A percentile compares a stretch with the other conserved stretches of the same genome.
These are phyloP conservation scores for Fusarium abutilonis DNA, from an alignment of 2,329 filamentous ascomycete genomes.

Conservation along the genomic window DNA sequence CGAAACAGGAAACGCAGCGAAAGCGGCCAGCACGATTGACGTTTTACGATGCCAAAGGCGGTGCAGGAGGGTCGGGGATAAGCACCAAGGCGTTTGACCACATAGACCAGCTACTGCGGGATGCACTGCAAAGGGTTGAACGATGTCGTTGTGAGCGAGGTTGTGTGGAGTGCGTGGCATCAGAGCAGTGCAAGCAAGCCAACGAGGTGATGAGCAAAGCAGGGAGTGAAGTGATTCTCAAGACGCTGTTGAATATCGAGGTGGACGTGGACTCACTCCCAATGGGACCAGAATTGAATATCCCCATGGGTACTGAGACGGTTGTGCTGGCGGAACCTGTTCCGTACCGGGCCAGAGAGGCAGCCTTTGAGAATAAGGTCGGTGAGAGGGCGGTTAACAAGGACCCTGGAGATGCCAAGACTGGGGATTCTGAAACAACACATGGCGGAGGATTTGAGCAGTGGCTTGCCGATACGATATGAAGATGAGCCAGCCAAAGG, in stretches of 20 bases:
- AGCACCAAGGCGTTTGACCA: conserved; percentile 95
- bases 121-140: conserved; percentile 80
- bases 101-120: conserved; percentile 77
- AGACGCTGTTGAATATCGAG: conserved; percentile 76
- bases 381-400: conserved; percentile 22
- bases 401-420: conserved; percentile 17
- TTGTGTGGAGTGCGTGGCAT: conserved; percentile 90
- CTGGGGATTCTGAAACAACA: conserved; percentile 21
- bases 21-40: conserved; percentile 90
- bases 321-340: conserved; percentile 79
- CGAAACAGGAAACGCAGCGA: conserved; percentile 71
- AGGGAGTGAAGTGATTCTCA: conserved; percentile 83
- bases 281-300: conserved; percentile 80
- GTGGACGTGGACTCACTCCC: conserved; percentile 87
- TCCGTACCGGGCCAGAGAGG: conserved; percentile 48
- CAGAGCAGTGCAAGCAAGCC: conserved; percentile 82
- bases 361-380: conserved; percentile 7
- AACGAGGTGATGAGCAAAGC: conserved; percentile 96
- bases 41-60: conserved; percentile 95
- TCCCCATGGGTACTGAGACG: conserved; percentile 81
- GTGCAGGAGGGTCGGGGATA: conserved; percentile 83
- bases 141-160: conserved; percentile 80
- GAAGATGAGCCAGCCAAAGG: conserved; percentile 14
- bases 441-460: conserved; percentile 45
- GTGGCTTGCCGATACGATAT: conserved; percentile 39